Percentiles rank a stretch among this genome's conserved stretches.
Evolutionary conservation across 106 monocot species (phyloP).

Genomic region (Platanthera zijinensis): DNA sequence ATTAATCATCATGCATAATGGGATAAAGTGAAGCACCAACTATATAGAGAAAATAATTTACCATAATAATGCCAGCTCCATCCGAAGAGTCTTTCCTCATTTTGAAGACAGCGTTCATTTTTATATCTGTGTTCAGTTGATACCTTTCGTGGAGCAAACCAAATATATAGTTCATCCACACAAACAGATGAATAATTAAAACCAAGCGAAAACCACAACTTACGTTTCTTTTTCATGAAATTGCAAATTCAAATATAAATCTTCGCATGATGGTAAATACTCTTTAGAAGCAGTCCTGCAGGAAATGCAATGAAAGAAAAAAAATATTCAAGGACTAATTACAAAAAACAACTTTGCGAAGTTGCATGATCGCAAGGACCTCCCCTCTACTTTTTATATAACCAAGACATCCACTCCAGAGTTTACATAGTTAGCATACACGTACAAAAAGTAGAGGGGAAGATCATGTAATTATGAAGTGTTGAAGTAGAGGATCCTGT

Average conservation of each 20-base stretch:
- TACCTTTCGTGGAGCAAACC: constrained; percentile 38
- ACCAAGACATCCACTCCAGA: not conserved
- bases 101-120: too few relatives aligned
- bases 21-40: not conserved
- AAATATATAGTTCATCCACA: constrained; percentile 5
- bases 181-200: constrained; percentile 7
- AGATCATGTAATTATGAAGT: too few relatives aligned
- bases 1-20: not conserved
- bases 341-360: too few relatives aligned
- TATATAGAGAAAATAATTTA: constrained; percentile 11
- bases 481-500: too few relatives aligned
- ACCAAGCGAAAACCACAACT: not conserved
- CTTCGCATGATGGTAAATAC: constrained; percentile 97
- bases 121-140: constrained; percentile 98
- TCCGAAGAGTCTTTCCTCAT: constrained; percentile 56
- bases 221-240: constrained; percentile 99
- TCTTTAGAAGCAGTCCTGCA: constrained; percentile 90
- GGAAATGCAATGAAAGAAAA: not conserved
- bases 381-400: too few relatives aligned
- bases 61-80: constrained; percentile 90
- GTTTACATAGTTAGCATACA: not conserved
- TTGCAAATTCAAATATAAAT: constrained; percentile 89
- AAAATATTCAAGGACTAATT: not conserved
- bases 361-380: too few relatives aligned
- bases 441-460: not conserved